phyloP scores from a whole-genome alignment of 164 flowering plant species.

The Buxus sempervirens region DNA sequence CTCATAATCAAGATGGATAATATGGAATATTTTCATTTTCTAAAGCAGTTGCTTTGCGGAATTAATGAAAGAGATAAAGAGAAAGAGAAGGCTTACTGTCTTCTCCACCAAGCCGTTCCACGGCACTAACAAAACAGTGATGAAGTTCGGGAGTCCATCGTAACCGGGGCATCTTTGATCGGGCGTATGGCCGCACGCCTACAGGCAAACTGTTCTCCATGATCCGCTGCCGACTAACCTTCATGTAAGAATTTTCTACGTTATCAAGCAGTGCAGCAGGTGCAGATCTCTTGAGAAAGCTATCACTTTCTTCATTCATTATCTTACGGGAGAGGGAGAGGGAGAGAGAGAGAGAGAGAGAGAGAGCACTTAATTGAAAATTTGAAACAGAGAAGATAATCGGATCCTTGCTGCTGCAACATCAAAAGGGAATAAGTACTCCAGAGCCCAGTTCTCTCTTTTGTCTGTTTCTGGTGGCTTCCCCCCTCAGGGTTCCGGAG shows the following conservation, averaged over 20 bases:
- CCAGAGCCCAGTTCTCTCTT: slow-evolving; percentile 1
- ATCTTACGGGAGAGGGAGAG: background rate
- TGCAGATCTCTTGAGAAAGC: slow-evolving; percentile 10
- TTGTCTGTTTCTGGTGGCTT: slow-evolving; percentile 14
- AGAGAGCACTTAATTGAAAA: background rate
- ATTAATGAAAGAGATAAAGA: no score
- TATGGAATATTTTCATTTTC: no score
- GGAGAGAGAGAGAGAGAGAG: slow-evolving; percentile 8
- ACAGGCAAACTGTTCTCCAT: slow-evolving; percentile 9
- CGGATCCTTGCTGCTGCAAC: slow-evolving; percentile 5
- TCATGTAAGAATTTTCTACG: background rate
- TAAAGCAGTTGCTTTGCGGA: no score
- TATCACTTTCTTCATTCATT: slow-evolving; percentile 13
- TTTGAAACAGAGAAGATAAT: background rate
- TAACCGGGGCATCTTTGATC: slow-evolving; percentile 19
- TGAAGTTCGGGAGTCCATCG: slow-evolving; percentile 21
- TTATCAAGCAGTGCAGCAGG: slow-evolving; percentile 12
- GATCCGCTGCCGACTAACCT: slow-evolving; percentile 1
- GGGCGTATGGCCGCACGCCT: slow-evolving; percentile 8
- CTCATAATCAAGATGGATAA: no score
- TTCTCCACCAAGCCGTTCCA: slow-evolving; percentile 19
- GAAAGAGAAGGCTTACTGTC: slow-evolving; percentile 8
- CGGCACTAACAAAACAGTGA: slow-evolving; percentile 14
- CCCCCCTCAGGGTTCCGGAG: background rate
- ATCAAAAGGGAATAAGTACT: slow-evolving; percentile 12